phyloP scores from a whole-genome alignment of 331 rosid genomes.

The Rosa hybrid region DNA sequence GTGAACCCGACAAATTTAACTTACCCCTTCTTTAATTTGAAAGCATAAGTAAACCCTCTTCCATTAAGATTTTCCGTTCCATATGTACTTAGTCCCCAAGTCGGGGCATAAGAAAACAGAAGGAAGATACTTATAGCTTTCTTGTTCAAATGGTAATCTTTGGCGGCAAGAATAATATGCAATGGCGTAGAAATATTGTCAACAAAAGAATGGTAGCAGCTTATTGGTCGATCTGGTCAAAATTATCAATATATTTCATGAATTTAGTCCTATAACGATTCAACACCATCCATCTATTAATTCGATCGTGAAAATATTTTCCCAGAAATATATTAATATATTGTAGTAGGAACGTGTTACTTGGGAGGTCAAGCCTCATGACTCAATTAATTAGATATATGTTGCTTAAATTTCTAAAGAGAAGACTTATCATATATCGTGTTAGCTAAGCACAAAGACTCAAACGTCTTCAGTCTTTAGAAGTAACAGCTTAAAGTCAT shows the following conservation, averaged over 20 bases:
- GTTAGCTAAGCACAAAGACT: neutral
- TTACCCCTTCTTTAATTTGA: too few species aligned
- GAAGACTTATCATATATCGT: neutral
- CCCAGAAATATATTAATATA: neutral
- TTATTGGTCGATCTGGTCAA: neutral
- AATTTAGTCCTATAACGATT: neutral
- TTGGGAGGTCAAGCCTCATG: neutral
- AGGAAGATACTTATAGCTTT: neutral
- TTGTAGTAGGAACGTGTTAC: neutral
- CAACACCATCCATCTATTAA: neutral
- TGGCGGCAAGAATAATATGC: neutral
- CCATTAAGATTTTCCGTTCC: too few species aligned
- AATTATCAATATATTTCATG: neutral
- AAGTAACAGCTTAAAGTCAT: neutral
- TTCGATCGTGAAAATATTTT: neutral
- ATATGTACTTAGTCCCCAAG: too few species aligned
- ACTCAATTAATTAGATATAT: neutral
- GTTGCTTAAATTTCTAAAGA: neutral
- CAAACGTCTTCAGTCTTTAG: neutral
- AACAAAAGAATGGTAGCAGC: neutral
- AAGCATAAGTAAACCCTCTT: too few species aligned
- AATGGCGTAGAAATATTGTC: neutral
- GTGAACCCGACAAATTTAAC: too few species aligned
- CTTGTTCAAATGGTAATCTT: neutral
- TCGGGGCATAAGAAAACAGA: neutral